Evolutionary conservation across 352 stramenopile genomes (phyloP), one percentile per base, ranked within the genome.

Genomic region (Pythium sp.): DNA sequence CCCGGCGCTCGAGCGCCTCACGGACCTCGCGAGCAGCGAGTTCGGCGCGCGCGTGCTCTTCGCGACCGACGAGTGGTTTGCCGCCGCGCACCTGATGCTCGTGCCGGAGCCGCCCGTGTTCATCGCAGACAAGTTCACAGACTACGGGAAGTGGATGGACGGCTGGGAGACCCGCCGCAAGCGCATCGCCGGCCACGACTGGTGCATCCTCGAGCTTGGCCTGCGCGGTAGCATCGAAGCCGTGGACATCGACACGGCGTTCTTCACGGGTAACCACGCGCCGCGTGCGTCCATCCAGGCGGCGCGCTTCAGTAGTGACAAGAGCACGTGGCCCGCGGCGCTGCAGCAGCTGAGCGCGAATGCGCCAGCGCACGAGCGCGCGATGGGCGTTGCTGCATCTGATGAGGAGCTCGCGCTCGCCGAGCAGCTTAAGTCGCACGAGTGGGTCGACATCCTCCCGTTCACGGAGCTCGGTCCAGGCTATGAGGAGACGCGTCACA

Each of bases 141-240:
- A 80, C 61, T 97, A 94, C 63, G 92, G 94, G 67, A 98, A 98
- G 74, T 97, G 97, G 75, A 98, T 99, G 94, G 94, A 98, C 77
- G 94, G 95, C 18, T 98, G 95, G 95, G 96, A 98, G 76, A 98
- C 94, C 28, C 93, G 94, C 0, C 82, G 95, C 68, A 97, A 98
- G 75, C 81, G 82, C 58, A 74, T 84, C 15, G 71, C 86, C 3
- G 90, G 90, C 8, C 90, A 92, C 65, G 96, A 99, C 81, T 99
- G 93, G 91, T 91, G 89, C 62, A 76, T 98, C 30, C 58, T 99
- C 14, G 87, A 94, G 62, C 76, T 99, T 24, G 95, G 94, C 0
- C 75, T 92, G 53, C 79, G 81, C 18, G 84, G 83, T 3, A 69
- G 74, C 26, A 70, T 96, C 51, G 74, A 79, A 5, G 73, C 82